Evolutionary conservation across 148 eudicot genomes (phyloP).

Genomic region (Spergularia bocconei): DNA sequence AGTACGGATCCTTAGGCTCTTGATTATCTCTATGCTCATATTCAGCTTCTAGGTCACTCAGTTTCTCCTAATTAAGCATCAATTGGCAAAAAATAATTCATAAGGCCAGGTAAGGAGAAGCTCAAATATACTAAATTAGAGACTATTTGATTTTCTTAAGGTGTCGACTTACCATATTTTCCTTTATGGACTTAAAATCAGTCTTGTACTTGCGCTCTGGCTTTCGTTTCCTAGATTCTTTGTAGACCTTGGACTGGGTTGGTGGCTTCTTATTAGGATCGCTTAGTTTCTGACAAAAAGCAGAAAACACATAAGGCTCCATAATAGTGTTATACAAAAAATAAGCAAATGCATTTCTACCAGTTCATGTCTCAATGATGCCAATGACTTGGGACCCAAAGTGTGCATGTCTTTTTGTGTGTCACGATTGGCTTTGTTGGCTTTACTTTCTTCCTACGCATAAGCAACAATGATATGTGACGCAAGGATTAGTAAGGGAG

Average conservation of each 20-base stretch:
- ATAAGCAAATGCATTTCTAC: not conserved
- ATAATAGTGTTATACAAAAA: no score
- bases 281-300: not conserved
- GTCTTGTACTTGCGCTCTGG: not conserved
- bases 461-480: not conserved
- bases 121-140: not conserved
- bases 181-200: not conserved
- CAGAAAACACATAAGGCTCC: not conserved
- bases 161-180: not conserved
- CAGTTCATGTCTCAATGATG: not conserved
- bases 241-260: not conserved
- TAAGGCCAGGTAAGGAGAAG: not conserved
- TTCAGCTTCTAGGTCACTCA: not conserved
- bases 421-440: not conserved
- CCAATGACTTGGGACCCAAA: not conserved
- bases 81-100: not conserved
- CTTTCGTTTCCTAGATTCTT: not conserved
- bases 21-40: not conserved
- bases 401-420: slow-evolving; percentile 12
- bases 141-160: no score
- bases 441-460: not conserved
- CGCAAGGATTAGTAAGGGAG: no score
- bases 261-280: not conserved
- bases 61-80: not conserved
- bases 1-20: not conserved